Base-by-base conservation (phyloP, 768 basidiomycete genomes). In the Multifurca ochricompacta region DNA sequence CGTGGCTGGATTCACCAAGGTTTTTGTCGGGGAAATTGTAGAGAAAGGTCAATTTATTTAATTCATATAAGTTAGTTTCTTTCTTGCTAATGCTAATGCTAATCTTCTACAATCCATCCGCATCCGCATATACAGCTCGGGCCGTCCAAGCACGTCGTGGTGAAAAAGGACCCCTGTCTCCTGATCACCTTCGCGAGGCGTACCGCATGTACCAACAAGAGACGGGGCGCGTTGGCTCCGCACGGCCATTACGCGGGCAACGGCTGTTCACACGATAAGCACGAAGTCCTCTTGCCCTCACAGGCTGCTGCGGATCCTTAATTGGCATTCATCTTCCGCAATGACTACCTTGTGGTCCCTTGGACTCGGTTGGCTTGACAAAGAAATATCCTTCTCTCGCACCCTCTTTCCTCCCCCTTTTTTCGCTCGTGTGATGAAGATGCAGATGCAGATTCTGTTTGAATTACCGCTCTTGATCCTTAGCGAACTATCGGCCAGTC, bases 21-120 rank as follows among this genome's bases (percentile, higher is more conserved):
- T 95, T 0, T 95, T 93, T 56, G 90, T 95, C 3, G 92, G 92
- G 3, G 91, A 94, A 67, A 87, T 95, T 5, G 79, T 93, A 16
- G 91, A 93, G 65, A 87, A 86, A 70, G 91, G 91, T 89, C 45
- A 51, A n/a, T n/a, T n/a, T n/a, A n/a, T n/a, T n/a, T n/a, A n/a
- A n/a, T n/a, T n/a, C n/a, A 74, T 63, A 8, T 31, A 41, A 35
- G 19, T 0, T 25, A 31, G 25, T 27, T 21, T 34, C 21, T 21
- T n/a, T 31, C 23, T 35, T 23, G 42, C 35, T 2, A 0, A 11
- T 46, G 7, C 37, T 51, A 18, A 27, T 59, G n/a, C n/a, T n/a
- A n/a, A n/a, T n/a, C n/a, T n/a, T n/a, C n/a, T n/a, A n/a, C n/a
- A n/a, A n/a, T n/a, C n/a, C n/a, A n/a, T n/a, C n/a, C 39, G 30